These are phyloP conservation scores for Irpex sp. DNA, from an alignment of 1,284 basidiomycete species.

Conservation along the genomic window DNA sequence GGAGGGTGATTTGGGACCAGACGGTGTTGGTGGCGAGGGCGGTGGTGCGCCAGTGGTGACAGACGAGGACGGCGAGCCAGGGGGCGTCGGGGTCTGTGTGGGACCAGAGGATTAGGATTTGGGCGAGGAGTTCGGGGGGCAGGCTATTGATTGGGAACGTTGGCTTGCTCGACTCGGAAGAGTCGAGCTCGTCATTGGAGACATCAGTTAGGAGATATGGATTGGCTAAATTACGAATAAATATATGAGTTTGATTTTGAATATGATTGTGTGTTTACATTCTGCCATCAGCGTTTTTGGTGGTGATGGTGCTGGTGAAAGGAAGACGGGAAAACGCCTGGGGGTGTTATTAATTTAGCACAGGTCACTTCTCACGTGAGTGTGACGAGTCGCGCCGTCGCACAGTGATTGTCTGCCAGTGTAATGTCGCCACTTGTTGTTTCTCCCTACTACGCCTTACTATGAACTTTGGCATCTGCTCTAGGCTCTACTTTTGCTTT, in stretches of 20 bases:
- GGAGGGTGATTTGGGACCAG: slow-evolving; percentile 12
- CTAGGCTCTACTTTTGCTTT: too few relatives aligned
- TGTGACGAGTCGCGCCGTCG: background rate
- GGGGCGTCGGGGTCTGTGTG: slow-evolving; percentile 13
- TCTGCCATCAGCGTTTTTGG: too few relatives aligned
- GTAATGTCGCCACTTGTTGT: too few relatives aligned
- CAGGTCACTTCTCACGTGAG: background rate
- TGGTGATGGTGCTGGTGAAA: background rate
- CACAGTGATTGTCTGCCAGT: background rate
- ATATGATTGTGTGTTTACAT: too few relatives aligned
- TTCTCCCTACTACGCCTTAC: too few relatives aligned
- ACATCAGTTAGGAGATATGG: background rate
- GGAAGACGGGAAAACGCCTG: background rate
- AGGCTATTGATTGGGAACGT: slow-evolving; percentile 1
- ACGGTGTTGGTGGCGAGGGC: slow-evolving; percentile 10
- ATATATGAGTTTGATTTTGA: too few relatives aligned
- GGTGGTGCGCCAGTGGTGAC: slow-evolving; percentile 14
- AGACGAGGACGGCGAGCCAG: slow-evolving; percentile 16
- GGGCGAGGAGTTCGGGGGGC: slow-evolving; percentile 9
- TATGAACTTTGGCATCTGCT: too few relatives aligned
- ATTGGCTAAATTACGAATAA: too few relatives aligned
- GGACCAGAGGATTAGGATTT: slow-evolving; percentile 10
- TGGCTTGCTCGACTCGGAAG: too few relatives aligned
- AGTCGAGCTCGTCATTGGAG: background rate
- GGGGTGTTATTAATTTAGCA: too few relatives aligned